Evolutionary conservation across 495 filamentous ascomycete genomes (phyloP).

Genomic region (Clohesyomyces aquaticus): DNA sequence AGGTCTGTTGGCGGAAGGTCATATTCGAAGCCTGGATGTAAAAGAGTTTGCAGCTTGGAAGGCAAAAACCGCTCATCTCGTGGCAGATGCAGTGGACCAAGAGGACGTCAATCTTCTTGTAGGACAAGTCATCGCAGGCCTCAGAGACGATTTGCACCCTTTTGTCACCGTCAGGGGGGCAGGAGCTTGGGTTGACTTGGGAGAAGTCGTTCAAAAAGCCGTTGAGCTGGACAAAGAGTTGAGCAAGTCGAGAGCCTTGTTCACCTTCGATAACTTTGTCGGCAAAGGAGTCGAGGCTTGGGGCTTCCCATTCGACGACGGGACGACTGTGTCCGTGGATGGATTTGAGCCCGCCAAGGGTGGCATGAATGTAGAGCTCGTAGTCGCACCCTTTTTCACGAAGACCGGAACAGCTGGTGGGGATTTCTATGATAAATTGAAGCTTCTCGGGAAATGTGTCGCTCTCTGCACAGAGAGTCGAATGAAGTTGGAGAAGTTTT

Average conservation of each 20-base stretch:
- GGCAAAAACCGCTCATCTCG: neutral
- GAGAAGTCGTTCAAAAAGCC: neutral
- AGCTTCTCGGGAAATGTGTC: neutral
- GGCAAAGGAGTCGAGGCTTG: neutral
- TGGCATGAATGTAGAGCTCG: conserved; percentile 1
- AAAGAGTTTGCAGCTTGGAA: neutral
- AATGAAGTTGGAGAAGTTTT: neutral
- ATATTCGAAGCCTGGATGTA: neutral
- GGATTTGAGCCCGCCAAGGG: neutral
- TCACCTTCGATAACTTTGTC: neutral
- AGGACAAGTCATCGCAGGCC: neutral
- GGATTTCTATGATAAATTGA: neutral
- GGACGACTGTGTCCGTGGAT: neutral
- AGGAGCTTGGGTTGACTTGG: neutral
- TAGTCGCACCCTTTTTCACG: conserved; percentile 3
- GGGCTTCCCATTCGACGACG: neutral
- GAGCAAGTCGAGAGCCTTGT: neutral
- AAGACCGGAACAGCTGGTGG: conserved; percentile 1
- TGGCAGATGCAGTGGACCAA: neutral
- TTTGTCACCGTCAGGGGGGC: neutral
- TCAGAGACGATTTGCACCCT: neutral
- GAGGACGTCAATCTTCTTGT: neutral
- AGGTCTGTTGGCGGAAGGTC: neutral
- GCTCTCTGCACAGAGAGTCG: neutral
- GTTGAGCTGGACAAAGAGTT: neutral